Evolutionary conservation across 345 rosid genomes (phyloP).

Genomic region (Eutrema japonicum): DNA sequence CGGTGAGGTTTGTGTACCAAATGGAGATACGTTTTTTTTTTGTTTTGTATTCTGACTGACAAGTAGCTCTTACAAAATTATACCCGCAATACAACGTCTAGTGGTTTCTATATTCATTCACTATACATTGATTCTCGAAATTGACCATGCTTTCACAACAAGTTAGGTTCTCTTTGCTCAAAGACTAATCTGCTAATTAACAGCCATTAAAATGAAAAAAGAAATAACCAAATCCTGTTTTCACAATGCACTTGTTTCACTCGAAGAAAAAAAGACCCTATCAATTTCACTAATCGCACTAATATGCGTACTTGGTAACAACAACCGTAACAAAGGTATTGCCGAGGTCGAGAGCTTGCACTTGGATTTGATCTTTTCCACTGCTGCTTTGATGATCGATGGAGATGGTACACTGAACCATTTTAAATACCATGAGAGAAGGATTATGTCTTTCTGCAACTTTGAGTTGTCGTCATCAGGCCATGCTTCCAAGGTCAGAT

Average conservation of each 20-base stretch:
- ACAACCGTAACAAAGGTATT: conserved; percentile 64
- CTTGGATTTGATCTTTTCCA: conserved; percentile 59
- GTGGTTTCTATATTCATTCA: too few species aligned
- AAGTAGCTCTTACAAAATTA: too few species aligned
- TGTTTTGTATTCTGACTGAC: too few species aligned
- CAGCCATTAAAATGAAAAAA: neutral
- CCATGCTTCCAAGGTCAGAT: conserved; percentile 69
- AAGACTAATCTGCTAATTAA: neutral
- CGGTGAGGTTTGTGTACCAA: conserved; percentile 29
- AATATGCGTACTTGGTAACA: conserved; percentile 67
- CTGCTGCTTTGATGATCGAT: conserved; percentile 49
- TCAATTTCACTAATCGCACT: conserved; percentile 62
- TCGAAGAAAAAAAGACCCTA: conserved; percentile 44
- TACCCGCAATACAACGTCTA: too few species aligned
- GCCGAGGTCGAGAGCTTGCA: conserved; percentile 47
- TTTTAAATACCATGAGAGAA: conserved; percentile 82
- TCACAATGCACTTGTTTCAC: conserved; percentile 26
- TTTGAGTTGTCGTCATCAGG: conserved; percentile 46
- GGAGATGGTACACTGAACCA: conserved; percentile 81
- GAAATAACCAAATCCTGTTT: conserved; percentile 2
- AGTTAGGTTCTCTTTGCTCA: neutral
- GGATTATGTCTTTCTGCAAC: conserved; percentile 44
- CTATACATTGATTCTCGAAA: too few species aligned
- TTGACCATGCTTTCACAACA: neutral
- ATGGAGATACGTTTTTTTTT: neutral